Percentiles rank a stretch among this genome's conserved stretches.
Conservation (phyloP, 768 basidiomycete genomes). For the Artomyces pyxidatus region DNA sequence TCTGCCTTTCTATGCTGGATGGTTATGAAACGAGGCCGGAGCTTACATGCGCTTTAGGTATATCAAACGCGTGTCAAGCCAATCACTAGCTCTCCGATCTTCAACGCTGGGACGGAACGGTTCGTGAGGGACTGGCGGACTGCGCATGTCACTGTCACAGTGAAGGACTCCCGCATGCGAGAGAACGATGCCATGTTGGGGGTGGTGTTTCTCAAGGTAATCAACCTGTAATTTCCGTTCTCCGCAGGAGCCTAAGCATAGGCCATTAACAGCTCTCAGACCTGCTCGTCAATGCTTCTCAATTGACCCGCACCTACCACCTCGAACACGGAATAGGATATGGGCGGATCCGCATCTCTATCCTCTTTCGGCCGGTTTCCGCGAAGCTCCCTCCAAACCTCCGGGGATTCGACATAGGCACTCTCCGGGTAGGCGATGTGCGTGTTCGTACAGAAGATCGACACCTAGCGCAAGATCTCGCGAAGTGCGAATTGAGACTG, state of each 20-base stretch:
- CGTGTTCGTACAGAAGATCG: conserved; percentile 18
- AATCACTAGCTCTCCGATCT: conserved; percentile 29
- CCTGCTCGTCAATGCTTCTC: conserved; percentile 33
- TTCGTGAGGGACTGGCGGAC: conserved; percentile 58
- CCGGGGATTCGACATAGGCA: conserved; percentile 64
- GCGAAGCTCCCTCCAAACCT: conserved; percentile 47
- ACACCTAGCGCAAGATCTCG: conserved; percentile 27
- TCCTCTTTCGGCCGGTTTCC: conserved; percentile 63
- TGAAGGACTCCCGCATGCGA: conserved; percentile 50
- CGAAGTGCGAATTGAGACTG: conserved; percentile 32
- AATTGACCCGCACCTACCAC: conserved; percentile 52
- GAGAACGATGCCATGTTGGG: conserved; percentile 65
- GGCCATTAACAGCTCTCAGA: conserved; percentile 21
- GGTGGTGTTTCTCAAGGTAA: conserved; percentile 49
- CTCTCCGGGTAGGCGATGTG: conserved; percentile 42
- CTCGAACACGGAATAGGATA: conserved; percentile 65
- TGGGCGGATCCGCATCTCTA: conserved; percentile 52
- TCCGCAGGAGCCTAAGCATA: not conserved
- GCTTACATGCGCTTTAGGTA: conserved; percentile 4
- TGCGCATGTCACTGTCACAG: conserved; percentile 54
- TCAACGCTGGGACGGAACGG: conserved; percentile 58
- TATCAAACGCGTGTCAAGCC: conserved; percentile 28
- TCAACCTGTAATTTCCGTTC: not conserved
- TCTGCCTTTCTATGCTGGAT: too few species aligned
- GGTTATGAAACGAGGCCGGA: too few species aligned